Conservation (phyloP, 352 stramenopile species). For the Phytophthora rubi region DNA sequence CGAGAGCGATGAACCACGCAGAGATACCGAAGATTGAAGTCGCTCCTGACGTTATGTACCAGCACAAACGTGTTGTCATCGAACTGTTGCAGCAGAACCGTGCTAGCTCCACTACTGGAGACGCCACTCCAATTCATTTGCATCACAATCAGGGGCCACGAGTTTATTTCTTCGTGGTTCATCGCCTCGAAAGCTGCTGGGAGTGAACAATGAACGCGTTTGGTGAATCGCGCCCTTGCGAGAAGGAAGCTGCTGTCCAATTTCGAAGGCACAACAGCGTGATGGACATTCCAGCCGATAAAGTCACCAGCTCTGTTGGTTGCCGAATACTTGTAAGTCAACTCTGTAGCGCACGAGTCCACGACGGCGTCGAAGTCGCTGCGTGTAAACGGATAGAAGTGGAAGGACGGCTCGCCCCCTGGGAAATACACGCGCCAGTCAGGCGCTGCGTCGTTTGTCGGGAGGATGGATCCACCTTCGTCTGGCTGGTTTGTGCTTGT, state of each 20-base stretch:
- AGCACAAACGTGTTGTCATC: constrained; percentile 29
- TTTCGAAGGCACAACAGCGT: neutral
- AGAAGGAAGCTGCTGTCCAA: constrained; percentile 1
- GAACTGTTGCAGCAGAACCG: constrained; percentile 31
- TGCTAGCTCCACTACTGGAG: constrained; percentile 5
- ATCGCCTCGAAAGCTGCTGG: constrained; percentile 11
- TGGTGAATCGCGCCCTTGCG: constrained; percentile 15
- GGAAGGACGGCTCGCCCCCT: neutral
- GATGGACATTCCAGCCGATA: constrained; percentile 12
- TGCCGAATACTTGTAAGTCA: neutral
- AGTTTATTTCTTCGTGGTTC: constrained; percentile 19
- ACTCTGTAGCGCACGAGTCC: constrained; percentile 21
- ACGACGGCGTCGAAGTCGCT: neutral
- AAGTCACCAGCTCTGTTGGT: constrained; percentile 1
- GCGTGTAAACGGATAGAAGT: constrained; percentile 8
- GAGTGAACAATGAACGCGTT: constrained; percentile 7
- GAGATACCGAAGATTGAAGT: constrained; percentile 28
- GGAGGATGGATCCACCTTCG: constrained; percentile 6
- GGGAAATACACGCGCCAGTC: constrained; percentile 16
- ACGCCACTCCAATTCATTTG: constrained; percentile 29
- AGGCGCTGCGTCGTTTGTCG: neutral
- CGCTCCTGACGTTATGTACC: constrained; percentile 15
- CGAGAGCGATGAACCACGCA: constrained; percentile 24
- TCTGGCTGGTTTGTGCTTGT: neutral
- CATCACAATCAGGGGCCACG: constrained; percentile 27